Evolutionary conservation across 768 basidiomycete genomes (phyloP).

Genomic region (Pleurotus giganteus): DNA sequence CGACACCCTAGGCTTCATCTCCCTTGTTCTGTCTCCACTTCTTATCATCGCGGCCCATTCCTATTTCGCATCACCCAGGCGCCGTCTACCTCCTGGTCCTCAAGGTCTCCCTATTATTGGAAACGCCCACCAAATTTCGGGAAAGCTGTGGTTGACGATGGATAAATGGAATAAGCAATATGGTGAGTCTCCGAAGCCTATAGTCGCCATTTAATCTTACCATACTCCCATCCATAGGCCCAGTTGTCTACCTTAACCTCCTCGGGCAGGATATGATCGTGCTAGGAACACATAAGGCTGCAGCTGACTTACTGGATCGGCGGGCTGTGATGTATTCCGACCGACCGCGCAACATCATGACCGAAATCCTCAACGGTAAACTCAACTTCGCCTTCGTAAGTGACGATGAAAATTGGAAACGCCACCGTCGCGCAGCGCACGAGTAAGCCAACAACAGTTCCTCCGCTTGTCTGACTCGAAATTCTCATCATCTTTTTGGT

Average conservation of each 20-base stretch:
- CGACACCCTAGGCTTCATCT: too few species aligned
- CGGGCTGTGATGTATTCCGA: conserved; percentile 24
- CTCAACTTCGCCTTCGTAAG: conserved; percentile 7
- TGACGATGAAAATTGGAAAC: conserved; percentile 4
- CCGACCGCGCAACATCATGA: conserved; percentile 23
- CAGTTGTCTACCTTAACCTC: conserved; percentile 26
- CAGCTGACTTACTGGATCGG: conserved; percentile 37
- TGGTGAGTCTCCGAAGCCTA: conserved; percentile 29
- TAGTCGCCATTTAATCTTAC: background rate
- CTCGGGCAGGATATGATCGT: conserved; percentile 33
- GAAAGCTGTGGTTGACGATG: conserved; percentile 30
- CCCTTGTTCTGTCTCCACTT: background rate
- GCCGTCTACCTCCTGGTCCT: conserved; percentile 46
- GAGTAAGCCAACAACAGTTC: conserved; percentile 4
- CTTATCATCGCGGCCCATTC: background rate
- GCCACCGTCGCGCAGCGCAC: background rate
- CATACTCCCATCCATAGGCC: background rate
- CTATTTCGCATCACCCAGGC: background rate
- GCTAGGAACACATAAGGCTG: conserved; percentile 23
- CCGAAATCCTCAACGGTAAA: conserved; percentile 13
- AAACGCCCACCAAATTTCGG: conserved; percentile 43
- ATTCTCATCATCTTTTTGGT: background rate
- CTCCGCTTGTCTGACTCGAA: background rate
- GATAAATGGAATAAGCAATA: conserved; percentile 38
- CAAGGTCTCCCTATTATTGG: conserved; percentile 42